Base-by-base conservation (phyloP, 148 eudicot genomes). In the Hydrangea macrophylla region DNA sequence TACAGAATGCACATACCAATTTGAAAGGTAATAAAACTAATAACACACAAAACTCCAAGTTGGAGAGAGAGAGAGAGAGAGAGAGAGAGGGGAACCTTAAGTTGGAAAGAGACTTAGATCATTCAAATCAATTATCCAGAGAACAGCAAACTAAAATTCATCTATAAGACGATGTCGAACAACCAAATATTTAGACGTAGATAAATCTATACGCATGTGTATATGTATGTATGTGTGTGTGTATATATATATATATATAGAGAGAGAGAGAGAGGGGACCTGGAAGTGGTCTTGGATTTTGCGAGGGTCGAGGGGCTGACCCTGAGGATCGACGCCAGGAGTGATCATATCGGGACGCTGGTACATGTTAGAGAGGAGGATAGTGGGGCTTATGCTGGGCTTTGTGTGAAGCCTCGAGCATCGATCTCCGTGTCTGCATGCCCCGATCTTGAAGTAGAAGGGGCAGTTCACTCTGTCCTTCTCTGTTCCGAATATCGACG, bases 401-500 rank as follows among this genome's bases (percentile, higher is more conserved):
- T 88, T 88, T 0, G 93, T 90, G 65, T 90, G 97, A 22, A 90
- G 91, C 65, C 94, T 73, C 0, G 93, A 82, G 74, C 97, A 90
- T 0, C 94, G 79, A 68, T 90, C 96, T 0, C 94, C 94, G 50
- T 90, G 97, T 23, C 94, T 37, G 25, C 97, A 90, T 3, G 97
- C 97, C 9, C 96, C 96, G 70, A 90, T 90, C 89, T 90, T 90
- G 79, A 90, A 90, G 75, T 90, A 88, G 70, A 90, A 90, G 0
- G 94, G 97, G 60, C 97, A 90, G 78, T 90, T 90, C 26, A 90
- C 96, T 70, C 96, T 79, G 75, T 90, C 96, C 71, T 90, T 90
- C 81, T 90, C 97, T 22, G 93, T 90, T 1, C 97, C 94, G 64
- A 90, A 90, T 61, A 90, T 90, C 39, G 97, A 88, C 7, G 97